Evolutionary conservation across 768 basidiomycete genomes (phyloP), one percentile per base, ranked within the genome.

Genomic region (Mycena vulgaris): DNA sequence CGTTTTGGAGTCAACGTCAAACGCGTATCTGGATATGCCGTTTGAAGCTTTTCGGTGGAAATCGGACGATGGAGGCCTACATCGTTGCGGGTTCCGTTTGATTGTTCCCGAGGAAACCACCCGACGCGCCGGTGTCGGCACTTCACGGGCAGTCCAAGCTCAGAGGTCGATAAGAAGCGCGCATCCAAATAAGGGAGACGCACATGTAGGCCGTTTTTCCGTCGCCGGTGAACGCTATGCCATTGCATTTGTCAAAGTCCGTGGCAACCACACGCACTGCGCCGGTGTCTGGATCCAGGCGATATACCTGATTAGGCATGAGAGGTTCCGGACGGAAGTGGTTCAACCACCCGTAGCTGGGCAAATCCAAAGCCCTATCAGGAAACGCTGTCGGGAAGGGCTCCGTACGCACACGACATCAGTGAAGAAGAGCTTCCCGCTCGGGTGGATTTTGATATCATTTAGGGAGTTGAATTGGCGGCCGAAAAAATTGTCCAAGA

Each of bases 401-500:
- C 39, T 10, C 9, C 39, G 39, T 3, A 39, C 72, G 33, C 81
- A 94, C 88, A 84, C 82, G 19, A 85, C 83, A 75, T 95, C 93
- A 0, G 93, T 95, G 80, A 95, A 94, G 81, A 92, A 94, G 2
- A 95, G 73, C 42, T 88, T 88, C 40, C 89, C 89, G 69, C 86
- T 91, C 2, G 92, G 92, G 60, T 93, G 90, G 4, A 94, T 82
- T 74, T 93, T 94, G 67, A 92, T 84, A 71, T 96, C 94, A 48
- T 73, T 70, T 42, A 95, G 78, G 1, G 93, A 93, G 79, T 93
- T 94, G 81, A 94, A 95, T 72, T 94, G 93, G 3, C 92, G 83
- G 2, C 93, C 93, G 74, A 88, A 92, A 79, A 87, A 93, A 80
- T 94, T 95, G 80, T 95, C 92, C 68, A 95, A 78, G 19, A 95